Conservation (phyloP, 2,329 filamentous ascomycete genomes). For the Pseudogymnoascus pannorum region DNA sequence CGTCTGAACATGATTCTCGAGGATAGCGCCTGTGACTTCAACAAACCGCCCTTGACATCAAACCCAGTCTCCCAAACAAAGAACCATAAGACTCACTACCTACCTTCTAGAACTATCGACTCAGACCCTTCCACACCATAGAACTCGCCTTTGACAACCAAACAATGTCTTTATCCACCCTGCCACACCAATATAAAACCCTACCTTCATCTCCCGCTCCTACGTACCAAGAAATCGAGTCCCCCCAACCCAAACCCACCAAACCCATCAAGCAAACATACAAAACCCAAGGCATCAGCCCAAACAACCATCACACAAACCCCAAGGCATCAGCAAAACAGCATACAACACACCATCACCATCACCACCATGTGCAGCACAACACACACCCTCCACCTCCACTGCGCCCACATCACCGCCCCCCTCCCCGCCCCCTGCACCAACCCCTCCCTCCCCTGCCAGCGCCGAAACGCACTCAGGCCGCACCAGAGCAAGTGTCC, state of each 20-base stretch:
- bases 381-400: conserved; percentile 3
- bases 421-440: background rate
- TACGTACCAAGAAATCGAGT: background rate
- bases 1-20: background rate
- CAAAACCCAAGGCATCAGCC: background rate
- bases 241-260: too few species aligned
- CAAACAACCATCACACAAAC: background rate
- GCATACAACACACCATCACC: background rate
- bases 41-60: background rate
- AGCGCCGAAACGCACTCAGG: conserved; percentile 1
- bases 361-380: background rate
- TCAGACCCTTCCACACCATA: background rate
- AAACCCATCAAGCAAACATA: background rate
- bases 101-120: background rate
- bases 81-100: background rate
- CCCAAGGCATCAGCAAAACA: background rate
- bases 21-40: background rate
- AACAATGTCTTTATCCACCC: conserved; percentile 3
- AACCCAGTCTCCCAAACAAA: conserved; percentile 2
- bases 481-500: background rate
- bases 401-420: background rate
- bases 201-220: background rate
- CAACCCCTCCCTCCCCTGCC: background rate
- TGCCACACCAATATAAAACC: background rate
- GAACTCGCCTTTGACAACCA: background rate